phyloP scores from a whole-genome alignment of 257 asterid species.

The Eucommia ulmoides region DNA sequence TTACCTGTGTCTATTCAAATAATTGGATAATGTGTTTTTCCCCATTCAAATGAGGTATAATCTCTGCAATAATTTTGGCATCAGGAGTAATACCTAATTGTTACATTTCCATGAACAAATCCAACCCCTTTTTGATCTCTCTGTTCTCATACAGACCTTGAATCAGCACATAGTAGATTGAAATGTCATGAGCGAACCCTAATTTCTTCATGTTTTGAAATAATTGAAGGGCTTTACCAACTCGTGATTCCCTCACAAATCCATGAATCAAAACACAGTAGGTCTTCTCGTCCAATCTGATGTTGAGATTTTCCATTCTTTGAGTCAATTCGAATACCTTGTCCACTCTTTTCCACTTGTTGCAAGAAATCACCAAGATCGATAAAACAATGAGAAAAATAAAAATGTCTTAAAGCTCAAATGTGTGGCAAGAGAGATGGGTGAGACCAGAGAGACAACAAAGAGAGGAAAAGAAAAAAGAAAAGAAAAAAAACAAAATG shows the following conservation, averaged over 20 bases:
- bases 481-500: too few relatives aligned
- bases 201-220: slow-evolving; percentile 44
- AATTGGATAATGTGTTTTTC: slow-evolving; percentile 39
- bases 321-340: slow-evolving; percentile 59
- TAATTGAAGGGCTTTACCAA: slow-evolving; percentile 56
- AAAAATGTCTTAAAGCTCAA: too few relatives aligned
- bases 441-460: too few relatives aligned
- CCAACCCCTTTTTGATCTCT: slow-evolving; percentile 40
- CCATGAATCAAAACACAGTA: slow-evolving; percentile 65
- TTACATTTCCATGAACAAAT: slow-evolving; percentile 41
- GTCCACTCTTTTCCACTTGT: slow-evolving; percentile 62
- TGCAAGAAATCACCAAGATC: slow-evolving; percentile 46
- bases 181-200: slow-evolving; percentile 44
- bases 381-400: too few relatives aligned
- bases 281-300: slow-evolving; percentile 60
- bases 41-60: slow-evolving; percentile 31
- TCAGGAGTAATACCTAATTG: slow-evolving; percentile 52
- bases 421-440: too few relatives aligned
- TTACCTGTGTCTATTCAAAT: slow-evolving; percentile 29
- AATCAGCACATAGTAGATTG: slow-evolving; percentile 57
- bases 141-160: slow-evolving; percentile 45
- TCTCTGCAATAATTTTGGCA: slow-evolving; percentile 34
- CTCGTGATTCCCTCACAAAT: slow-evolving; percentile 45
- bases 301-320: slow-evolving; percentile 44
- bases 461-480: too few relatives aligned